These are phyloP conservation scores for Xerocomus brunneocitrinus DNA, from an alignment of 768 basidiomycete species.

Conservation along the genomic window DNA sequence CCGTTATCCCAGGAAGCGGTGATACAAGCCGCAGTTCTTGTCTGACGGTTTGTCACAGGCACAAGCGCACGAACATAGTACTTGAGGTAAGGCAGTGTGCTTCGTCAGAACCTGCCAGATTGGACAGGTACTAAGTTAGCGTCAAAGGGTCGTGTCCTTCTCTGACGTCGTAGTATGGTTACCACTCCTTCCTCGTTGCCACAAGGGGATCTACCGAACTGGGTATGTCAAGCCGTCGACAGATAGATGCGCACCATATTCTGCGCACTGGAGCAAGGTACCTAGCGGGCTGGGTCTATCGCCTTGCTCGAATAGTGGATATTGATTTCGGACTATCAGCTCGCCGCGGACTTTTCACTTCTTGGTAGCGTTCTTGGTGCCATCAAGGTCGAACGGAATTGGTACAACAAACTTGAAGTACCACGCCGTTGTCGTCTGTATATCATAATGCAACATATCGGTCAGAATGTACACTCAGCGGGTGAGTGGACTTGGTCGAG, in stretches of 20 bases:
- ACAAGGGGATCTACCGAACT: slow-evolving; percentile 1
- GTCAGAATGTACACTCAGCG: not conserved
- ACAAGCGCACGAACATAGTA: not conserved
- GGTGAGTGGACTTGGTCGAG: not conserved
- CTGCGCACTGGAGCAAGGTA: not conserved
- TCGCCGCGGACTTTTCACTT: not conserved
- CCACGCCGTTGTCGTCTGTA: slow-evolving; percentile 6
- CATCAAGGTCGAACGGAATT: not conserved
- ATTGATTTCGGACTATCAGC: not conserved
- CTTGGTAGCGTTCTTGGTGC: not conserved
- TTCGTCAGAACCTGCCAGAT: slow-evolving; percentile 6
- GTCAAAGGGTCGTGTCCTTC: slow-evolving; percentile 4
- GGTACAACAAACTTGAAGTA: not conserved
- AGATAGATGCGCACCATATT: not conserved
- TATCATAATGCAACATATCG: slow-evolving; percentile 3
- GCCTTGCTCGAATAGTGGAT: slow-evolving; percentile 1
- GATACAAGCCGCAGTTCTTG: slow-evolving; percentile 6
- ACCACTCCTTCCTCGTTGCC: not conserved
- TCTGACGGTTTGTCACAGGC: slow-evolving; percentile 9
- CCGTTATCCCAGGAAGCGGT: slow-evolving; percentile 11
- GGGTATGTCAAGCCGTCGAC: not conserved
- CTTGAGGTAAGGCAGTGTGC: slow-evolving; percentile 8
- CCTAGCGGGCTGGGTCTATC: not conserved
- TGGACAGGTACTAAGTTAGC: not conserved
- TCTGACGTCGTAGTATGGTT: not conserved